phyloP scores from a whole-genome alignment of 2,329 filamentous ascomycete genomes.

The Pseudopyrenochaeta lycopersici region DNA sequence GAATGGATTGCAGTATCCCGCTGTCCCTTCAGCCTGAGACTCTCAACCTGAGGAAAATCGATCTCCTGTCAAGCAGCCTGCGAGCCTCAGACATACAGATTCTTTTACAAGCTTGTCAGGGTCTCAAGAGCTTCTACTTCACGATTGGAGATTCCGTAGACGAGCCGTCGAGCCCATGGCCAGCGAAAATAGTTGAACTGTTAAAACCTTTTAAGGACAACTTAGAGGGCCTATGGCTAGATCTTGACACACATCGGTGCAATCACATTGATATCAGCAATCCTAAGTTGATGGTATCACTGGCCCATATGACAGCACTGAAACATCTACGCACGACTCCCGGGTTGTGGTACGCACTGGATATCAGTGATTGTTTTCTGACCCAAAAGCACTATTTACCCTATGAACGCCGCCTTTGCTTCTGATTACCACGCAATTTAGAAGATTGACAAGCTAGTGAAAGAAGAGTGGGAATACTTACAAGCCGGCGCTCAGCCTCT shows the following conservation, averaged over 20 bases:
- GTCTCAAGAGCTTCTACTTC: not conserved
- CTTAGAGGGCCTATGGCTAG: conserved; percentile 7
- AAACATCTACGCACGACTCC: not conserved
- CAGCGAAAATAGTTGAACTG: not conserved
- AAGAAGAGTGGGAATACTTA: too few relatives aligned
- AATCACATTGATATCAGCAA: not conserved
- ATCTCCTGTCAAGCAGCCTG: not conserved
- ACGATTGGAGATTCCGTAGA: not conserved
- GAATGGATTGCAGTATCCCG: too few relatives aligned
- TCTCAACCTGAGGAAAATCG: not conserved
- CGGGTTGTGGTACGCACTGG: conserved; percentile 1
- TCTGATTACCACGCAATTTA: not conserved
- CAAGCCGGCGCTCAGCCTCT: not conserved
- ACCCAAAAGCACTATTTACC: too few relatives aligned
- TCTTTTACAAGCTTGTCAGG: not conserved
- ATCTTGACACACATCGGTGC: not conserved
- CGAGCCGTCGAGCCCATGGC: not conserved
- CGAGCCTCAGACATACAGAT: not conserved
- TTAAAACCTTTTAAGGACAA: conserved; percentile 7
- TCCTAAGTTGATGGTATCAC: not conserved
- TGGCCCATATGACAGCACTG: conserved; percentile 2
- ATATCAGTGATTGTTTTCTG: not conserved
- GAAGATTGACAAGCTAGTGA: not conserved
- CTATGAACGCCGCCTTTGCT: not conserved
- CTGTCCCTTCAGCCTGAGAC: not conserved